Evolutionary conservation across 2,329 filamentous ascomycete genomes (phyloP).

Genomic region (Cercospora sojina): DNA sequence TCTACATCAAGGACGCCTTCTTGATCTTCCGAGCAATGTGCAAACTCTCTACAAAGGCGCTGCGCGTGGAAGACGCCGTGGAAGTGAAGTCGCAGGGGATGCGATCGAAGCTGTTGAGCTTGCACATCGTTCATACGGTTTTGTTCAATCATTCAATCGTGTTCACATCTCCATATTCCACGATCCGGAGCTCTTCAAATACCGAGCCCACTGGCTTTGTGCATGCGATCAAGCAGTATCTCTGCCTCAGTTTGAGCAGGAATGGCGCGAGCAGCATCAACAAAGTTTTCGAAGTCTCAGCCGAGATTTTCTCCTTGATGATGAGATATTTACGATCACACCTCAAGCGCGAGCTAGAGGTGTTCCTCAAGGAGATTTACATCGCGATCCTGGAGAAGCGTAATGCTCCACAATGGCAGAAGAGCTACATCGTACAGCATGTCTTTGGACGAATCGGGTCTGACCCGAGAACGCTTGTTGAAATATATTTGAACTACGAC

Average conservation of each 20-base stretch:
- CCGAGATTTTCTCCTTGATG: conserved; percentile 98
- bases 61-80: conserved; percentile 86
- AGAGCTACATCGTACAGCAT: conserved; percentile 78
- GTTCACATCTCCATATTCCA: conserved; percentile 88
- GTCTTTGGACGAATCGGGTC: conserved; percentile 80
- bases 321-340: conserved; percentile 88
- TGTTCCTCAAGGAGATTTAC: conserved; percentile 97
- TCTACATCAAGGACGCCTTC: conserved; percentile 96
- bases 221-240: conserved; percentile 93
- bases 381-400: conserved; percentile 84
- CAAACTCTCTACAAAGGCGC: conserved; percentile 89
- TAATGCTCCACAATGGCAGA: conserved; percentile 83
- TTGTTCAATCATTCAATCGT: conserved; percentile 90
- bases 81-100: conserved; percentile 93
- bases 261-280: conserved; percentile 94
- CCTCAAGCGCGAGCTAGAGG: conserved; percentile 98
- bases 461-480: conserved; percentile 85
- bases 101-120: conserved; percentile 92
- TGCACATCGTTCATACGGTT: conserved; percentile 92
- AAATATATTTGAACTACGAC: conserved; percentile 97
- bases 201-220: conserved; percentile 87
- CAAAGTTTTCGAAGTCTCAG: conserved; percentile 89
- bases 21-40: conserved; percentile 97
- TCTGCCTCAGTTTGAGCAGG: conserved; percentile 89
- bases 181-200: conserved; percentile 85